Evolutionary conservation across 768 basidiomycete species (phyloP).

Genomic region (Mycena latifolia): DNA sequence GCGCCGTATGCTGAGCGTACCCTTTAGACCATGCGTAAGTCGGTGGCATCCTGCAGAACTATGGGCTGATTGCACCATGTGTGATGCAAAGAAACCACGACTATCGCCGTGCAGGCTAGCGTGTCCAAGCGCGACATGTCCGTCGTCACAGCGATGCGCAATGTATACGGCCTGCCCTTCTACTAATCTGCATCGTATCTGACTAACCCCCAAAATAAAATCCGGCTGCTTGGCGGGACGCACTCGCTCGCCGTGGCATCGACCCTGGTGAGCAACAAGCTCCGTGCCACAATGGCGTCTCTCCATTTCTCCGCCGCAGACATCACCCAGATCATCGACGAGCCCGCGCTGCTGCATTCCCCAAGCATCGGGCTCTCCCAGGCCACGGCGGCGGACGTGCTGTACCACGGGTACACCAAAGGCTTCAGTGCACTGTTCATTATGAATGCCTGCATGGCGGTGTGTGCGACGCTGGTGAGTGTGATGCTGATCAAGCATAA

Average conservation of each 20-base stretch:
- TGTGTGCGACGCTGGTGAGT: constrained; percentile 65
- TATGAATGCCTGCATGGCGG: constrained; percentile 68
- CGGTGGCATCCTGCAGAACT: no score
- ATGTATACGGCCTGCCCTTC: constrained; percentile 40
- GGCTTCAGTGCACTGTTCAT: constrained; percentile 74
- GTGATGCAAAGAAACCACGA: constrained; percentile 60
- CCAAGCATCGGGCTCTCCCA: constrained; percentile 51
- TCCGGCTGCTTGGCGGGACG: constrained; percentile 78
- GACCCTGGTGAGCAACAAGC: constrained; percentile 71
- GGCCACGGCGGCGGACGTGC: constrained; percentile 52
- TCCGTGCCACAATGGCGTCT: constrained; percentile 53
- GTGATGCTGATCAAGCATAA: constrained; percentile 72
- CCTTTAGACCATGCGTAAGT: constrained; percentile 55
- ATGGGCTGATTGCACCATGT: no score
- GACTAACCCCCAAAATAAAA: no score
- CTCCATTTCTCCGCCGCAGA: constrained; percentile 51
- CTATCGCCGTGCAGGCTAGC: constrained; percentile 79
- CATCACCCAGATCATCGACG: constrained; percentile 60
- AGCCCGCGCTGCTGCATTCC: constrained; percentile 54
- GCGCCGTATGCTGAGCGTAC: no score
- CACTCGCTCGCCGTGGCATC: constrained; percentile 72
- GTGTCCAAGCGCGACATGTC: constrained; percentile 81
- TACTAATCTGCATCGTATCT: no score
- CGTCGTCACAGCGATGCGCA: constrained; percentile 77
- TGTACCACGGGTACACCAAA: constrained; percentile 63